phyloP scores from a whole-genome alignment of 495 filamentous ascomycete species.

The Elaphomyces granulatus region DNA sequence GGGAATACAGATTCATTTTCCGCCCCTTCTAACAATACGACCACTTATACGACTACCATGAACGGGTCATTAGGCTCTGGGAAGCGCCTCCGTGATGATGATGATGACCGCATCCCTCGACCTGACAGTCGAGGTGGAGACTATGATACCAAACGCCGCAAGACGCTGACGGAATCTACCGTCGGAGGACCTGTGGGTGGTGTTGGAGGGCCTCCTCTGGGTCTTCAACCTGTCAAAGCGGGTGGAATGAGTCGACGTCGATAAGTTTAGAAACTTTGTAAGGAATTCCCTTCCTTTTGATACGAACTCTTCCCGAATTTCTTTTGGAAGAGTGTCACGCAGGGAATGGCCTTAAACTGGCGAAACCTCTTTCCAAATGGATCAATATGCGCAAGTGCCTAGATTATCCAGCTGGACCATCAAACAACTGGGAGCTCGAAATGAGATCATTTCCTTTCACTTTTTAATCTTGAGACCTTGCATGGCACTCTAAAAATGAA shows the following conservation, averaged over 20 bases:
- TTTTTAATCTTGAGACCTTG: not conserved
- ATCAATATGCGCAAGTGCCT: too few species aligned
- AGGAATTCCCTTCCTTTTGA: not conserved
- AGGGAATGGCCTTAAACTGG: not conserved
- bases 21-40: constrained; percentile 41
- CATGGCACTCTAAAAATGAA: not conserved
- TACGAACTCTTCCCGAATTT: not conserved
- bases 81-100: constrained; percentile 73
- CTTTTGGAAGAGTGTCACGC: not conserved
- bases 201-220: constrained; percentile 17
- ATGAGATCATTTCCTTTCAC: not conserved
- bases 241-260: constrained; percentile 28
- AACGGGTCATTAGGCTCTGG: constrained; percentile 52
- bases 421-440: not conserved
- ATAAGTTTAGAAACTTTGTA: constrained; percentile 8
- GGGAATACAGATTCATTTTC: constrained; percentile 56
- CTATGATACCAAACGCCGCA: constrained; percentile 67
- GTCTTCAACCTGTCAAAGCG: constrained; percentile 32
- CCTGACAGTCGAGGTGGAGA: constrained; percentile 51
- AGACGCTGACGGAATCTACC: constrained; percentile 53
- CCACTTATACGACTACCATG: constrained; percentile 39
- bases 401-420: too few species aligned
- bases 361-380: not conserved
- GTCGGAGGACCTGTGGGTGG: constrained; percentile 32
- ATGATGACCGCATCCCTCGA: constrained; percentile 55